A percentile compares a stretch with the other conserved stretches of the same genome.
These are phyloP conservation scores for Floccularia luteovirens DNA, from an alignment of 768 basidiomycete species.

Conservation along the genomic window DNA sequence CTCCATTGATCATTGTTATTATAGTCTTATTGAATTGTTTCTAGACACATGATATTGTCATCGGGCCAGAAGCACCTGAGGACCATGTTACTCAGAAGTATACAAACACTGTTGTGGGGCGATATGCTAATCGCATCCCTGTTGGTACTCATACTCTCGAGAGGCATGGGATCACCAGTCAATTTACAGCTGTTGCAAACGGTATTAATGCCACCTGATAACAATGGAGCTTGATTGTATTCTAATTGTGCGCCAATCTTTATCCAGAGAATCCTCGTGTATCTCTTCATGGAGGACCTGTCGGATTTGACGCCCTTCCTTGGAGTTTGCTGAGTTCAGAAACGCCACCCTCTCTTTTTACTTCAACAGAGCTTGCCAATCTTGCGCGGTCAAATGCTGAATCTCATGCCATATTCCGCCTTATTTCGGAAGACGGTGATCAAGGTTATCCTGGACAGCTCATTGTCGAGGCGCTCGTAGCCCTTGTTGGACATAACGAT, in stretches of 20 bases:
- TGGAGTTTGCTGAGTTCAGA: conserved; percentile 41
- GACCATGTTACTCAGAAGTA: conserved; percentile 58
- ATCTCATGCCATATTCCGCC: conserved; percentile 44
- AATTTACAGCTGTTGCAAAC: conserved; percentile 36
- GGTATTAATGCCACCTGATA: no score
- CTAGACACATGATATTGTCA: conserved; percentile 70
- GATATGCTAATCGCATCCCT: conserved; percentile 68
- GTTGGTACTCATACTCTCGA: conserved; percentile 45
- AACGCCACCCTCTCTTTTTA: conserved; percentile 44
- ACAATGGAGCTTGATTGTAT: conserved; percentile 4
- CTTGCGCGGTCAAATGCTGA: conserved; percentile 22
- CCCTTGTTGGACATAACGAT: conserved; percentile 28
- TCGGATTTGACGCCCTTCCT: conserved; percentile 50
- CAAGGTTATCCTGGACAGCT: conserved; percentile 66
- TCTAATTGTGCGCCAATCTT: neutral
- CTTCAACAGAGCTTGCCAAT: conserved; percentile 39
- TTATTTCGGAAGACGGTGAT: conserved; percentile 56
- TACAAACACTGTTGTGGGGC: conserved; percentile 64
- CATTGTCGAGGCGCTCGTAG: conserved; percentile 49
- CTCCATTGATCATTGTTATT: neutral
- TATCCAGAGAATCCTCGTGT: conserved; percentile 40
- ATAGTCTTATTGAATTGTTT: conserved; percentile 1
- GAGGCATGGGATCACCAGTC: conserved; percentile 41
- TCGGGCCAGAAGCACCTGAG: conserved; percentile 60
- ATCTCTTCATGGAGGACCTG: conserved; percentile 66